Percentiles rank a stretch among this genome's conserved stretches.
Evolutionary conservation across 306 rosid species (phyloP).

Genomic region (Vigna nakashimae): DNA sequence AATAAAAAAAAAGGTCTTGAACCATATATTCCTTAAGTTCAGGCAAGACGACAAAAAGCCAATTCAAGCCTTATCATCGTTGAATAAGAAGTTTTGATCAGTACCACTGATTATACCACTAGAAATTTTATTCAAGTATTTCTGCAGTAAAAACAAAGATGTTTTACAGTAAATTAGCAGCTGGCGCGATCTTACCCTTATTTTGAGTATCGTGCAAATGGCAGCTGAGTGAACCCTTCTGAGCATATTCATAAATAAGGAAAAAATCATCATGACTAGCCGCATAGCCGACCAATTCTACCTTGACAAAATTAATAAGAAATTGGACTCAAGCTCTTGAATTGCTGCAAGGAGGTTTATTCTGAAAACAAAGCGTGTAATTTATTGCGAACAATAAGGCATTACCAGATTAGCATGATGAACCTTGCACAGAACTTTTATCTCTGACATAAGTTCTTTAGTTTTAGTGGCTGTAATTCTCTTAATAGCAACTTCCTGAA

Average conservation of each 20-base stretch:
- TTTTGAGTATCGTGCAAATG: conserved; percentile 90
- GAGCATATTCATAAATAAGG: conserved; percentile 88
- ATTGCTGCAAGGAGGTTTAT: conserved; percentile 45
- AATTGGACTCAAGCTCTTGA: conserved; percentile 51
- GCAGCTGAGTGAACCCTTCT: conserved; percentile 91
- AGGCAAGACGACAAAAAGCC: background rate
- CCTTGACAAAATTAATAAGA: conserved; percentile 74
- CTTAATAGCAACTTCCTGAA: conserved; percentile 94
- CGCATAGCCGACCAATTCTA: conserved; percentile 98
- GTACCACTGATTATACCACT: background rate
- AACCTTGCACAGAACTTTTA: conserved; percentile 95
- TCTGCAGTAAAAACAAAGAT: background rate
- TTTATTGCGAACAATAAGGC: conserved; percentile 18
- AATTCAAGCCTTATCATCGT: conserved; percentile 32
- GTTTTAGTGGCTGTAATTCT: conserved; percentile 95
- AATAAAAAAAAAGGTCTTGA: background rate
- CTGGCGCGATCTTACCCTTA: conserved; percentile 71
- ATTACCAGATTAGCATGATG: conserved; percentile 97
- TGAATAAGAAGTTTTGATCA: background rate
- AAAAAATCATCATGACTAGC: conserved; percentile 86
- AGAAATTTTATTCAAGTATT: conserved; percentile 7
- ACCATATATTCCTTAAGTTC: conserved; percentile 29
- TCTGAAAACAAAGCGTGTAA: conserved; percentile 38
- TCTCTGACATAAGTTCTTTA: conserved; percentile 84
- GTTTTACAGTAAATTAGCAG: conserved; percentile 8